Base-by-base conservation (phyloP, 495 filamentous ascomycete species). In the Podospora sp. region DNA sequence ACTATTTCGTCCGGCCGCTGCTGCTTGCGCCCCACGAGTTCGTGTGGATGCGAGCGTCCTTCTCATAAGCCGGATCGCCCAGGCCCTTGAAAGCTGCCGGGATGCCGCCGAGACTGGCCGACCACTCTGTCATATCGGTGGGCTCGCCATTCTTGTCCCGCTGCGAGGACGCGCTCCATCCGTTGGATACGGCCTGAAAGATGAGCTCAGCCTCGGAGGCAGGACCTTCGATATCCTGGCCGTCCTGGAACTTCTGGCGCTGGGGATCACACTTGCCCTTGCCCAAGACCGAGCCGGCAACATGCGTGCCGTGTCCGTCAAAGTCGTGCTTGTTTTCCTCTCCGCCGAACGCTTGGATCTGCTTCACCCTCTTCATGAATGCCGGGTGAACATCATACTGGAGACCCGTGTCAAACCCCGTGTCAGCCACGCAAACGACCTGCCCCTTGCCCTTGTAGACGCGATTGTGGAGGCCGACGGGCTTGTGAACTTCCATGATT, bases 21-120 rank as follows among this genome's bases (percentile, higher is more conserved):
- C n/a, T n/a, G n/a, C n/a, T n/a, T n/a, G n/a, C n/a, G 26, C 59
- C 59, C 59, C 49, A 65, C 53, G 73, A 75, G 69, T 79, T 81
- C 26, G 77, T 77, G 62, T 78, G 62, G 67, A 83, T 73, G 7
- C 68, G 57, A 7, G 22, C 53, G 33, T 50, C 35, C 7, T 59
- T 52, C 9, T 20, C 63, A 29, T 35, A 52, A 4, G 33, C 49
- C 14, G 12, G 62, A 27, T 36, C 12, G 33, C 33, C 33, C 6
- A 36, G 33, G 59, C 59, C 59, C 29, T 25, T 59, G 57, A 73
- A 74, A 68, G 78, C 80, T 26, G 76, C 75, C 58, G 78, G 59
- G 67, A 83, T 73, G 7, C 68, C 50, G 11, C n/a, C 53, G 33
- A n/a, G n/a, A n/a, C n/a, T n/a, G n/a, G n/a, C n/a, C n/a, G n/a